phyloP scores from a whole-genome alignment of 345 rosid species.

The Chamaenerion angustifolium region DNA sequence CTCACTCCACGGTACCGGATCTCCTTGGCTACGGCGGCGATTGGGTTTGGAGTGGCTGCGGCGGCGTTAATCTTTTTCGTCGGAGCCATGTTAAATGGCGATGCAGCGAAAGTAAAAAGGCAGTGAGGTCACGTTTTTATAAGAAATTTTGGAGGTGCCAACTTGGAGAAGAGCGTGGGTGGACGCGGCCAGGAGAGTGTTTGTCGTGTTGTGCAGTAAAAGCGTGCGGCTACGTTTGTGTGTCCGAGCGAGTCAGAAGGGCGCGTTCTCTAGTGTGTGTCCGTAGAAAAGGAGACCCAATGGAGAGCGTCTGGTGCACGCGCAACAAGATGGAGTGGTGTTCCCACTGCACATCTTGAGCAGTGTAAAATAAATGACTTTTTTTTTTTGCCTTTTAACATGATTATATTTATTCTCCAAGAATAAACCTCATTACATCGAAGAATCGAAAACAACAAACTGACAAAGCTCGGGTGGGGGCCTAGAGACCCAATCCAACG shows the following conservation, averaged over 20 bases:
- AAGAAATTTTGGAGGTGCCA: neutral
- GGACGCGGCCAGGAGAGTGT: neutral
- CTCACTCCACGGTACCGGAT: conserved; percentile 13
- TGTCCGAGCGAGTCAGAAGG: neutral
- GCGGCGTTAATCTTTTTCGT: conserved; percentile 1
- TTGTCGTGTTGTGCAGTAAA: neutral
- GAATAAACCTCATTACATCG: too few species aligned
- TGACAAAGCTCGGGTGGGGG: too few species aligned
- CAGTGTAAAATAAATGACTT: conserved; percentile 1
- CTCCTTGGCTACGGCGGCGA: conserved; percentile 3
- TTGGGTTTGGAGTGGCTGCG: neutral
- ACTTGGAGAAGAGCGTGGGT: neutral
- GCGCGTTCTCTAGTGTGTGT: neutral
- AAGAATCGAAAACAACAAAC: too few species aligned
- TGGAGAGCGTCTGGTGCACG: neutral
- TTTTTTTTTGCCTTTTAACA: too few species aligned
- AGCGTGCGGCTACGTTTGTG: conserved; percentile 1
- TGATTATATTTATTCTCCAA: too few species aligned
- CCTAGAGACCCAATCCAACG: too few species aligned
- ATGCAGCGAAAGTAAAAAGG: neutral
- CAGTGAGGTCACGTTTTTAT: neutral
- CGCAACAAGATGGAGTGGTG: conserved; percentile 2
- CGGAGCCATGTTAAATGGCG: conserved; percentile 3
- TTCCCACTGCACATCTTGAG: conserved; percentile 4
- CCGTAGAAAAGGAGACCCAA: neutral